Evolutionary conservation across 2,329 filamentous ascomycete species (phyloP).

Genomic region (Neonectria sp.): DNA sequence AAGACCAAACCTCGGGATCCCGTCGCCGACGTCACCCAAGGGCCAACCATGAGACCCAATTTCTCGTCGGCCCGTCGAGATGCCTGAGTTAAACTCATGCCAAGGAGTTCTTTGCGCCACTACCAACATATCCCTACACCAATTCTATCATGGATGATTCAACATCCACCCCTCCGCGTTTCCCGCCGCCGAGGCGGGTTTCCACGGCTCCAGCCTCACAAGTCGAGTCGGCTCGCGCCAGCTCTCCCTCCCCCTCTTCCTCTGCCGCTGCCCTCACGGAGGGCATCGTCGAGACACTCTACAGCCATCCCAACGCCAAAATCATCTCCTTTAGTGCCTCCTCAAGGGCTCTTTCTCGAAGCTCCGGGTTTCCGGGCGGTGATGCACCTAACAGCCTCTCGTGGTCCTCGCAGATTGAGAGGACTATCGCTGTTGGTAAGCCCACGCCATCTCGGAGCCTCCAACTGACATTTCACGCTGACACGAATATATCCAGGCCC

Average conservation of each 20-base stretch:
- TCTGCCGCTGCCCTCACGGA: slow-evolving; percentile 32
- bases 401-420: slow-evolving; percentile 83
- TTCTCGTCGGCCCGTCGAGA: slow-evolving; percentile 37
- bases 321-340: slow-evolving; percentile 71
- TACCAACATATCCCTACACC: slow-evolving; percentile 22
- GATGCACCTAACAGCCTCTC: slow-evolving; percentile 75
- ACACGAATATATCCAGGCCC: slow-evolving; percentile 65
- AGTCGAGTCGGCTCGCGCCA: slow-evolving; percentile 40
- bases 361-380: slow-evolving; percentile 54
- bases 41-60: slow-evolving; percentile 38
- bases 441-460: background rate
- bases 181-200: slow-evolving; percentile 53
- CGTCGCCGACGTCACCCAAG: slow-evolving; percentile 35
- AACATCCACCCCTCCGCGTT: slow-evolving; percentile 39
- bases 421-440: slow-evolving; percentile 84
- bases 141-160: slow-evolving; percentile 41
- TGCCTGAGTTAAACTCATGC: slow-evolving; percentile 41
- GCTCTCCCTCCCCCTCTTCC: slow-evolving; percentile 28
- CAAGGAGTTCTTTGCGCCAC: slow-evolving; percentile 32
- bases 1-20: slow-evolving; percentile 5
- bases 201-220: slow-evolving; percentile 56
- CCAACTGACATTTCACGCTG: background rate
- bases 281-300: slow-evolving; percentile 76
- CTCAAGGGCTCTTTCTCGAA: slow-evolving; percentile 49
- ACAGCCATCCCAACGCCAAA: slow-evolving; percentile 79